phyloP scores from a whole-genome alignment of 106 monocot species.

The Gastrodia elata region DNA sequence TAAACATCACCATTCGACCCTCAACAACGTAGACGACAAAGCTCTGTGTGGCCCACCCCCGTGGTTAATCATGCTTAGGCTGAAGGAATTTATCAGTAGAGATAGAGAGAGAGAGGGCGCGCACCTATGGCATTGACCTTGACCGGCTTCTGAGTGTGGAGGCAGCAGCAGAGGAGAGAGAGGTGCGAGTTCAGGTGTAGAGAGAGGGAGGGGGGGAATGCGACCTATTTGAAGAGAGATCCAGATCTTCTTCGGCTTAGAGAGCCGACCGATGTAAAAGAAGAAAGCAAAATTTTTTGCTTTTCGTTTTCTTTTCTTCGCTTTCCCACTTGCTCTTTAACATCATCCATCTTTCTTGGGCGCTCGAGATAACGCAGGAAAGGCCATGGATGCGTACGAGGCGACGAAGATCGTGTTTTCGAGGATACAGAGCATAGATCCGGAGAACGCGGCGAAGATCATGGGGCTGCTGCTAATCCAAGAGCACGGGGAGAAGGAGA shows the following conservation, averaged over 20 bases:
- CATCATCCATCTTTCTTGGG: background rate
- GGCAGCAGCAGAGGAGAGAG: slow-evolving; percentile 2
- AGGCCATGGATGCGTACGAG: slow-evolving; percentile 87
- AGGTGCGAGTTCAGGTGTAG: slow-evolving; percentile 1
- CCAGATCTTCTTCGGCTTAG: slow-evolving; percentile 1
- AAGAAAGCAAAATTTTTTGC: background rate
- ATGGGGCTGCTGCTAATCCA: slow-evolving; percentile 80
- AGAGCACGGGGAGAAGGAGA: slow-evolving; percentile 95
- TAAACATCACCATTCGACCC: background rate
- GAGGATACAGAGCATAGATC: slow-evolving; percentile 74
- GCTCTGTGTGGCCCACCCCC: background rate
- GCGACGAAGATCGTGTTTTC: slow-evolving; percentile 85
- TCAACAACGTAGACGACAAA: background rate
- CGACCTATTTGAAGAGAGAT: slow-evolving; percentile 7
- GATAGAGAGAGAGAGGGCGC: background rate
- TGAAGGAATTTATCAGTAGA: slow-evolving; percentile 3
- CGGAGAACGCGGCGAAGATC: slow-evolving; percentile 82
- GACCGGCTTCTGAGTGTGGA: background rate
- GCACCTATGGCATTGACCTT: background rate
- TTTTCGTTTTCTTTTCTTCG: slow-evolving; percentile 1
- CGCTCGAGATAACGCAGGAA: background rate
- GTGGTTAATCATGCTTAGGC: slow-evolving; percentile 1
- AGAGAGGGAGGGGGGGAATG: too few species aligned
- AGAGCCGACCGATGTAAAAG: background rate
- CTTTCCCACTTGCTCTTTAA: background rate